Percentiles rank a stretch among this genome's conserved stretches.
Conservation (phyloP, 2,329 filamentous ascomycete genomes). For the Colletotrichum chrysophilum region DNA sequence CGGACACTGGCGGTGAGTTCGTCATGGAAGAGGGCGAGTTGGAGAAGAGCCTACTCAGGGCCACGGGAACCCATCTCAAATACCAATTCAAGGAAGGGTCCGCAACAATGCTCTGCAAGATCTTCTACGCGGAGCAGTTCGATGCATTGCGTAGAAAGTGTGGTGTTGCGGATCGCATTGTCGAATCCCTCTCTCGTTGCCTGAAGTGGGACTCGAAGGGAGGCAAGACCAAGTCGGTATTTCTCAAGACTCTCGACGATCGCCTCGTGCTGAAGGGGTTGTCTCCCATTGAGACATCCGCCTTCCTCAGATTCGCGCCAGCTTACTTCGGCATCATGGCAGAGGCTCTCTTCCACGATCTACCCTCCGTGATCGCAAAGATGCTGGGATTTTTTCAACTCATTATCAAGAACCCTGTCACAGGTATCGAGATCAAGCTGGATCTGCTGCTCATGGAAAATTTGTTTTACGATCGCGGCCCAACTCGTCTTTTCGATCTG, state of each 20-base stretch:
- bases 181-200: conserved; percentile 93
- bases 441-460: conserved; percentile 97
- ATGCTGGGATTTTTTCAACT: conserved; percentile 99
- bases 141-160: conserved; percentile 93
- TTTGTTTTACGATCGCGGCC: conserved; percentile 91
- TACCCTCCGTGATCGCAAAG: conserved; percentile 97
- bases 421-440: conserved; percentile 91
- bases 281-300: conserved; percentile 88
- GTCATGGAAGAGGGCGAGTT: conserved; percentile 71
- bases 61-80: conserved; percentile 90
- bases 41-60: conserved; percentile 82
- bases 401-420: conserved; percentile 92
- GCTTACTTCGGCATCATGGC: conserved; percentile 98
- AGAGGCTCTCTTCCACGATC: conserved; percentile 90
- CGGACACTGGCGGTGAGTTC: conserved; percentile 40
- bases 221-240: conserved; percentile 96
- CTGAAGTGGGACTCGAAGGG: conserved; percentile 98
- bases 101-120: conserved; percentile 97
- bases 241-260: conserved; percentile 95
- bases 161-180: conserved; percentile 89
- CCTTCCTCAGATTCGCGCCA: conserved; percentile 93
- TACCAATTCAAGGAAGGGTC: conserved; percentile 94
- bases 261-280: conserved; percentile 91
- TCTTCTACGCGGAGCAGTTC: conserved; percentile 98
- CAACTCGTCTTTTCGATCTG: conserved; percentile 90